Percentiles rank a stretch among this genome's conserved stretches.
phyloP scores from a whole-genome alignment of 139 green algal species.

The Pycnococcus provasolii region DNA sequence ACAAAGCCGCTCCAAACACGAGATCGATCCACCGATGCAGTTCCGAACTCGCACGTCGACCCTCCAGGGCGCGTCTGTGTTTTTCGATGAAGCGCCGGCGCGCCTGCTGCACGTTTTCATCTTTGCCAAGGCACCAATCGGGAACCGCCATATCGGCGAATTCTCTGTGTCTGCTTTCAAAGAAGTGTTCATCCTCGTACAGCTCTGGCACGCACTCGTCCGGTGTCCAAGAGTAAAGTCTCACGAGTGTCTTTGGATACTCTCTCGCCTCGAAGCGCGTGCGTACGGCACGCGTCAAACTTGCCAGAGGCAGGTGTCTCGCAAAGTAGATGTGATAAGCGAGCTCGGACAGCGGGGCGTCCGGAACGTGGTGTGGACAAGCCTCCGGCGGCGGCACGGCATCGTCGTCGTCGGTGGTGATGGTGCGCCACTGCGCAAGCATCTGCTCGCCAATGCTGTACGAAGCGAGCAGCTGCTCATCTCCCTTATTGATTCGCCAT shows the following conservation, averaged over 20 bases:
- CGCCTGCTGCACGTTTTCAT: not conserved
- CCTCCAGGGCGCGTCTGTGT: not conserved
- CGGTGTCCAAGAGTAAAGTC: not conserved
- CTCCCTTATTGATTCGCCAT: conserved; percentile 2
- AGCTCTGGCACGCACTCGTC: not conserved
- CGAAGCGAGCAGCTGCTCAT: not conserved
- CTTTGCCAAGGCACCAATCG: not conserved
- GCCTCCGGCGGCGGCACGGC: not conserved
- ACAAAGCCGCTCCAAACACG: not conserved
- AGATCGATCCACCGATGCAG: conserved; percentile 10
- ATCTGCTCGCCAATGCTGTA: not conserved
- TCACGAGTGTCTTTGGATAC: not conserved
- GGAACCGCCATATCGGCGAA: not conserved
- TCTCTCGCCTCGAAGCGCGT: not conserved
- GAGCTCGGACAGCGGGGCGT: conserved; percentile 1
- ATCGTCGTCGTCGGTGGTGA: not conserved
- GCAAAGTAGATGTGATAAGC: not conserved
- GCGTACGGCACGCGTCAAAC: not conserved
- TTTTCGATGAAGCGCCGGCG: not conserved
- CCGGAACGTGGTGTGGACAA: not conserved
- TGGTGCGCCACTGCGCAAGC: no score
- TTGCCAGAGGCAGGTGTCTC: not conserved
- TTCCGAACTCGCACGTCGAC: not conserved
- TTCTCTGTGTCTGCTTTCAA: not conserved
- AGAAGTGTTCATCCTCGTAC: conserved; percentile 2